phyloP scores from a whole-genome alignment of 2,329 filamentous ascomycete genomes.

The Epicoccum nigrum region DNA sequence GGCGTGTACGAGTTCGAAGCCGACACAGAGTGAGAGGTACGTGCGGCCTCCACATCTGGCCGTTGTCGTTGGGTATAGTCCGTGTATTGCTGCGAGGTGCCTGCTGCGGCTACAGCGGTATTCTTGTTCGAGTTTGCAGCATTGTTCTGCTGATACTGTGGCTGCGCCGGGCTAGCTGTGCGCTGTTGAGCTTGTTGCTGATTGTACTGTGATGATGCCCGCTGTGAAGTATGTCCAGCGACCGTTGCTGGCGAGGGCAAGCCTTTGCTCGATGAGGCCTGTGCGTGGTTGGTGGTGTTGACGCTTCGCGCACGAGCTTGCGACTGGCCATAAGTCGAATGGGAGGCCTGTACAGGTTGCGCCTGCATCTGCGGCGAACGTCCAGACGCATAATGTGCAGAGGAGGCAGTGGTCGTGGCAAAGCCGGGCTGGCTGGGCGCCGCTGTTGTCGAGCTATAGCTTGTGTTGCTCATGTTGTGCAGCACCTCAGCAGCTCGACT shows the following conservation, averaged over 20 bases:
- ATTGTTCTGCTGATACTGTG: slow-evolving; percentile 27
- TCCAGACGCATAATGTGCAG: slow-evolving; percentile 28
- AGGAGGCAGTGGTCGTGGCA: slow-evolving; percentile 28
- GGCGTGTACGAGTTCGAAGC: slow-evolving; percentile 28
- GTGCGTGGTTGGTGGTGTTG: slow-evolving; percentile 31
- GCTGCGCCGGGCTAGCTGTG: slow-evolving; percentile 36
- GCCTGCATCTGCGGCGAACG: slow-evolving; percentile 24
- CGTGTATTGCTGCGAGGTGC: slow-evolving; percentile 25
- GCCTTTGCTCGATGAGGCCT: slow-evolving; percentile 23
- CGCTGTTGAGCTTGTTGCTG: slow-evolving; percentile 33
- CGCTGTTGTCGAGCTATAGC: no score
- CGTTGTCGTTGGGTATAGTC: slow-evolving; percentile 31
- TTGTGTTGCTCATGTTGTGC: slow-evolving; percentile 42
- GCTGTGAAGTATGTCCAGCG: slow-evolving; percentile 36
- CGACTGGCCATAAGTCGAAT: slow-evolving; percentile 28
- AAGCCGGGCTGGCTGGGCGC: slow-evolving; percentile 28
- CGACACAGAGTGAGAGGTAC: slow-evolving; percentile 17
- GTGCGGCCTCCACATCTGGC: slow-evolving; percentile 29
- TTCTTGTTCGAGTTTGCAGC: slow-evolving; percentile 18
- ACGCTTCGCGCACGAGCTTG: slow-evolving; percentile 37
- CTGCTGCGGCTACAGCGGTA: slow-evolving; percentile 18
- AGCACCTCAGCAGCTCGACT: slow-evolving; percentile 42
- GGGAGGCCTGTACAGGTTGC: slow-evolving; percentile 25
- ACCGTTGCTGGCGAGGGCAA: slow-evolving; percentile 32
- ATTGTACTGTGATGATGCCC: slow-evolving; percentile 28